Evolutionary conservation across 768 basidiomycete species (phyloP), one percentile per base, ranked within the genome.

Genomic region (Russula sp.): DNA sequence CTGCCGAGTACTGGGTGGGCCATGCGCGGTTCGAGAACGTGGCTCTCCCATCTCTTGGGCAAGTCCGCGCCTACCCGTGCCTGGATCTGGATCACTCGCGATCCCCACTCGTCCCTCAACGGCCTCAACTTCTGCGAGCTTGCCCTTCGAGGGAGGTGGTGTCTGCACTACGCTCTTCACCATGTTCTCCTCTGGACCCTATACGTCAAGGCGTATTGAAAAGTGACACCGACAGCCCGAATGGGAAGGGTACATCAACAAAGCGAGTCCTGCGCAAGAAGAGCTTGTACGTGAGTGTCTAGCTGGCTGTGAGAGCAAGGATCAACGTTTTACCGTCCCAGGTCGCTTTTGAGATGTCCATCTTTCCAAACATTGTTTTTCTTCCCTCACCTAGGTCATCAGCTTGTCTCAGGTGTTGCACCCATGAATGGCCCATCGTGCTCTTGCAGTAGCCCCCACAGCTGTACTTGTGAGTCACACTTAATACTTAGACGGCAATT

Each of bases 131-230:
- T 89, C 90, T 6, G 85, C 87, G 1, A 86, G 87, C 7, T 73
- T 79, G 9, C 87, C 90, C 0, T 93, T 93, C 68, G 90, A 93
- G 91, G 91, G 86, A 88, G 35, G 90, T 91, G 0, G 91, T 85
- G 13, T 78, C 86, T n/a, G 78, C 82, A 0, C 77, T 81, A 53
- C 79, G 78, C 63, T 85, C 88, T 4, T 82, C 90, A 5, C 90
- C 90, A 3, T 93, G 87, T 77, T 77, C 76, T 3, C 84, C 85
- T 0, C 88, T 88, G 2, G 70, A 78, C 7, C 73, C 74, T 54
- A 76, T 69, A 53, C 82, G 79, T 70, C 74, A 75, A 46, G 78
- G 54, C 45, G 54, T 69, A 61, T 71, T 75, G 75, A 79, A 71
- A 68, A 77, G 66, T 74, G 72, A 67, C 41, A 36, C 62, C 35